Base-by-base conservation (phyloP, 371 early-diverging fungal species). In the Phascolomyces articulosus region DNA sequence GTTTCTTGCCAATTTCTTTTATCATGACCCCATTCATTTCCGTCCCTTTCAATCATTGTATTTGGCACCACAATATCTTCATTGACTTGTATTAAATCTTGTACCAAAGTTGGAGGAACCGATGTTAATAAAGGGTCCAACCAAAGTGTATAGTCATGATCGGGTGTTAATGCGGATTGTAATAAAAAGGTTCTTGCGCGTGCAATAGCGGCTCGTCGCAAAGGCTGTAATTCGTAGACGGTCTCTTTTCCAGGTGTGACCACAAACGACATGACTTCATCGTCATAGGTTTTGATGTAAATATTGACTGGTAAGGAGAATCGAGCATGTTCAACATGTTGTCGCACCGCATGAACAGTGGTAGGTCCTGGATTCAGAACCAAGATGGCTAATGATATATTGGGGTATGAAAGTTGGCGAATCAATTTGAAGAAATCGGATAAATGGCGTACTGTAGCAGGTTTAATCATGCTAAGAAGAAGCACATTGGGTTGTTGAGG, bases 41-140 rank as follows among this genome's bases (percentile, higher is more conserved):
- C 56, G 1, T 57, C 64, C 2, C 28, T 21, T 4, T 29, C 26
- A 18, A 66, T 60, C 62, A 86, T 77, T 55, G 83, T 82, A 63
- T 86, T 85, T 44, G 87, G 87, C 13, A 82, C 87, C 9, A 85
- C 73, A 26, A 87, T 74, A 54, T 85, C 85, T 47, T 73, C 83
- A 62, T 80, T 71, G 51, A 73, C 68, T 0, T 60, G 60, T 64
- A 86, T 85, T 61, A 87, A 66, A 38, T 82, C 76, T 29, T 69
- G 67, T 27, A 86, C 55, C 40, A 85, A 55, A 31, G 72, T 75
- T 1, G 72, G 69, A 2, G 88, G 79, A 31, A 79, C 74, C 41
- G 72, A 65, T 18, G 72, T 65, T n/a, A 86, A 70, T 56, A 82
- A 78, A 13, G 79, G 81, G 51, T 87, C 86, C 7, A 86, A 64